A percentile compares a stretch with the other conserved stretches of the same genome.
These are phyloP conservation scores for Cavenderia fasciculata DNA, from an alignment of 78 protist genomes.

Conservation along the genomic window DNA sequence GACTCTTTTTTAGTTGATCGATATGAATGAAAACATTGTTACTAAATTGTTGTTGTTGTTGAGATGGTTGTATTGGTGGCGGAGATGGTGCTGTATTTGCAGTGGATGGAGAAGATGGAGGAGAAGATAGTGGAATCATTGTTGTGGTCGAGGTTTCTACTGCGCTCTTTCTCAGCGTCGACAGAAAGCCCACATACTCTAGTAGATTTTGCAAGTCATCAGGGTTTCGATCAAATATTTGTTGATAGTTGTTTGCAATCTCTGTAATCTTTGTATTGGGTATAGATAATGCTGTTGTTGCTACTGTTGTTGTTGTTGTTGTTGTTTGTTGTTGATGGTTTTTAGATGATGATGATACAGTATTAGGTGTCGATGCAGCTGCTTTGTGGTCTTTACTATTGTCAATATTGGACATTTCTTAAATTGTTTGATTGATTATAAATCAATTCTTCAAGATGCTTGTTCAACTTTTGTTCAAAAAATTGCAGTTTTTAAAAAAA, in stretches of 20 bases:
- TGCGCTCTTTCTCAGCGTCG: neutral
- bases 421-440: too few relatives aligned
- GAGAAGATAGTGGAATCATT: neutral
- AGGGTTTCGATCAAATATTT: constrained; percentile 14
- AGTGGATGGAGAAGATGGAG: neutral
- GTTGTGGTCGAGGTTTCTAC: neutral
- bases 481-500: too few relatives aligned
- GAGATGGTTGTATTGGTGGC: neutral
- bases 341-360: too few relatives aligned
- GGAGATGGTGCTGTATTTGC: neutral
- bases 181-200: constrained; percentile 19
- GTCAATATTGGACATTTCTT: too few relatives aligned
- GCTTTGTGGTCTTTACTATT: too few relatives aligned
- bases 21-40: constrained; percentile 14
- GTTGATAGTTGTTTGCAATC: neutral
- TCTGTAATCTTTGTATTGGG: neutral
- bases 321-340: too few relatives aligned
- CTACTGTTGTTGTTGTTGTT: neutral
- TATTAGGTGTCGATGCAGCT: too few relatives aligned
- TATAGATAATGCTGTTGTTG: neutral
- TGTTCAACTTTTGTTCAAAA: too few relatives aligned
- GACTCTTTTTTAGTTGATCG: constrained; percentile 49
- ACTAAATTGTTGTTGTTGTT: neutral
- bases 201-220: constrained; percentile 18
- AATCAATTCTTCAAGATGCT: too few relatives aligned